Percentiles rank a stretch among this genome's conserved stretches.
phyloP scores from a whole-genome alignment of 2,329 filamentous ascomycete genomes.

The Nothophaeocryptopus gaeumannii region DNA sequence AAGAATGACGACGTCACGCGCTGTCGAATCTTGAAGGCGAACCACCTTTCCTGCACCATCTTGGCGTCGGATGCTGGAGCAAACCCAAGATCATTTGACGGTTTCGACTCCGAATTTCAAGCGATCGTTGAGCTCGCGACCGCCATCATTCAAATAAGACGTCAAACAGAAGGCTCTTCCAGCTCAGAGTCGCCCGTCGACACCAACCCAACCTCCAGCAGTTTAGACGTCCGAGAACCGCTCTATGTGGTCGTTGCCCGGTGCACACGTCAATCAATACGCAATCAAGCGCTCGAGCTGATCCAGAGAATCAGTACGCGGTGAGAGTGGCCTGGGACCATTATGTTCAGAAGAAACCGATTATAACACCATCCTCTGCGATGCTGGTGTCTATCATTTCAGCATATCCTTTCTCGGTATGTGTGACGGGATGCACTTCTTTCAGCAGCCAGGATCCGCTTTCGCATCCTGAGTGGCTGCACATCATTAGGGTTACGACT shows the following conservation, averaged over 20 bases:
- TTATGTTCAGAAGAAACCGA: not conserved
- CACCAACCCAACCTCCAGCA: constrained; percentile 7
- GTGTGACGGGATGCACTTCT: not conserved
- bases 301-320: constrained; percentile 9
- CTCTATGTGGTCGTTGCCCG: constrained; percentile 28
- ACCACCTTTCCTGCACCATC: constrained; percentile 33
- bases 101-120: constrained; percentile 29
- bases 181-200: constrained; percentile 14
- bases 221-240: constrained; percentile 27
- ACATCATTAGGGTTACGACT: not conserved
- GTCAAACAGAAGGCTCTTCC: constrained; percentile 8
- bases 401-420: constrained; percentile 3
- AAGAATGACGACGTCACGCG: constrained; percentile 27
- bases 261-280: constrained; percentile 19
- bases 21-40: constrained; percentile 33
- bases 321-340: not conserved
- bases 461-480: not conserved
- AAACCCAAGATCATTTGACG: constrained; percentile 14
- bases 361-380: not conserved
- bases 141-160: constrained; percentile 23
- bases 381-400: not conserved
- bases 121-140: constrained; percentile 32
- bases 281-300: constrained; percentile 22
- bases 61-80: constrained; percentile 27
- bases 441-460: constrained; percentile 3